A percentile compares a stretch with the other conserved stretches of the same genome.
phyloP scores from a whole-genome alignment of 2,329 filamentous ascomycete species.

The Fusarium irregulare region DNA sequence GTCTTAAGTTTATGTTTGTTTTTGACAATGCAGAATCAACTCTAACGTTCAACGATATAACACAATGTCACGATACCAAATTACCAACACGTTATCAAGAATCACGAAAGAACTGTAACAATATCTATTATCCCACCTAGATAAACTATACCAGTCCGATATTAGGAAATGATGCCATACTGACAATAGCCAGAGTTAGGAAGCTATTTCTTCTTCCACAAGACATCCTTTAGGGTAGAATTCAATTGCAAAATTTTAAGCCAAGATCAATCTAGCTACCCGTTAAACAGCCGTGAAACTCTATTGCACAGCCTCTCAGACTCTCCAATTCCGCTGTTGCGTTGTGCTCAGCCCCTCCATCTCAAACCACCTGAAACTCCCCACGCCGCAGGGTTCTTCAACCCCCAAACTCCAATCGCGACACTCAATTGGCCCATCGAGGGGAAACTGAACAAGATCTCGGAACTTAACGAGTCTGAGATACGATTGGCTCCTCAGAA shows the following conservation, averaged over 20 bases:
- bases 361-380: conserved; percentile 18
- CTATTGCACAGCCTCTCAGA: not conserved
- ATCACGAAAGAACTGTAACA: too few species aligned
- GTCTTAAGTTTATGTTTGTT: not conserved
- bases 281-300: not conserved
- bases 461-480: conserved; percentile 6
- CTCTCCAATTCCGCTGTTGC: not conserved
- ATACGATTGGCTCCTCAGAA: conserved; percentile 7
- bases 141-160: too few species aligned
- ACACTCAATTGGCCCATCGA: not conserved
- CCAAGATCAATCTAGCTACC: not conserved
- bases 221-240: not conserved
- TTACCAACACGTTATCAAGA: too few species aligned
- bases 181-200: too few species aligned
- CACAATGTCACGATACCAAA: too few species aligned
- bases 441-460: not conserved
- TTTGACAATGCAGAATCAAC: not conserved
- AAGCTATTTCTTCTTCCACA: too few species aligned
- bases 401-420: not conserved
- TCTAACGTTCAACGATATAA: too few species aligned
- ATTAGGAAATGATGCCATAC: too few species aligned
- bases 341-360: not conserved
- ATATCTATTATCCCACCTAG: too few species aligned
- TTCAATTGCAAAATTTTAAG: rapidly evolving
- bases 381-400: not conserved